Conservation (phyloP, 345 rosid genomes). For the Syzygium grande region DNA sequence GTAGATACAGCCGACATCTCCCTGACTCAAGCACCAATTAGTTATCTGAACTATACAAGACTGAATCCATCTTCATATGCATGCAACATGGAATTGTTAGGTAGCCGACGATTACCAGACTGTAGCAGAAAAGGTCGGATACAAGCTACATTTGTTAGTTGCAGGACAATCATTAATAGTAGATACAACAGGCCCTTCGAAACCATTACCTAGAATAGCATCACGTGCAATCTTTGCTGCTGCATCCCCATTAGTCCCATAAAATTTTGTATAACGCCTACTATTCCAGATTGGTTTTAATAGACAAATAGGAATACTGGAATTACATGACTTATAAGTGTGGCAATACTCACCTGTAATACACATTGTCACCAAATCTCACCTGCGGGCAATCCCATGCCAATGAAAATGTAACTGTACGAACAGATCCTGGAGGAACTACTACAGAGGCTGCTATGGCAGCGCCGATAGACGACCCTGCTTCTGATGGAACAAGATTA, state of each 20-base stretch:
- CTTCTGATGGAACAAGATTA: conserved; percentile 41
- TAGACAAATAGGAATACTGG: neutral
- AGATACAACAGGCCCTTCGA: neutral
- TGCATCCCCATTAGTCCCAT: conserved; percentile 61
- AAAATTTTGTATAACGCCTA: conserved; percentile 88
- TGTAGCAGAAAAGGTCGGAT: neutral
- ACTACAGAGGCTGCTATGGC: conserved; percentile 77
- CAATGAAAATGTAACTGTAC: conserved; percentile 66
- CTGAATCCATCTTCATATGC: neutral
- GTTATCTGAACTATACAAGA: neutral
- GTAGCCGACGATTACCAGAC: neutral
- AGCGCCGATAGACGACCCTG: conserved; percentile 85
- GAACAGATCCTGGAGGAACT: conserved; percentile 41
- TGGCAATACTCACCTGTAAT: conserved; percentile 37
- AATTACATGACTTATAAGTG: neutral
- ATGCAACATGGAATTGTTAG: neutral
- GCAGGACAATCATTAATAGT: neutral
- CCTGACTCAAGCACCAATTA: neutral
- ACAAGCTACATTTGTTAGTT: neutral
- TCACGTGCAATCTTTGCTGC: conserved; percentile 78
- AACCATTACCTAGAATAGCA: conserved; percentile 61
- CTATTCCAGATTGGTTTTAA: neutral
- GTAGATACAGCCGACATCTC: neutral
- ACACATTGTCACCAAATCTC: conserved; percentile 62
- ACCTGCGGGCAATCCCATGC: conserved; percentile 96